These are phyloP conservation scores for Jacaranda mimosifolia DNA, from an alignment of 257 asterid genomes.

Conservation along the genomic window DNA sequence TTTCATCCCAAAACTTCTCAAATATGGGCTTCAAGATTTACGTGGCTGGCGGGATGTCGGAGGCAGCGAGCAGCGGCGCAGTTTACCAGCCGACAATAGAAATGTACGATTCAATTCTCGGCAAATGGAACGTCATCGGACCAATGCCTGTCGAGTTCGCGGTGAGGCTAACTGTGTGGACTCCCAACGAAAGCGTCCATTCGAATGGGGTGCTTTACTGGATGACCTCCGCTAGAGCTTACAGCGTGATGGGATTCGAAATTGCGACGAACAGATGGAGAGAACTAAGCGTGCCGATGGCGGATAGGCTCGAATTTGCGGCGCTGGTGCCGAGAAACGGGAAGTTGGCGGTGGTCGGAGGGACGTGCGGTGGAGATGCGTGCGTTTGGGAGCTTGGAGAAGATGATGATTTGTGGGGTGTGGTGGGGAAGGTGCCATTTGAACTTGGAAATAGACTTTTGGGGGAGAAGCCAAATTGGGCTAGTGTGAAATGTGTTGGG, in stretches of 20 bases:
- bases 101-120: slow-evolving; percentile 55
- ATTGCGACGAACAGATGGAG: slow-evolving; percentile 60
- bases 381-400: slow-evolving; percentile 74
- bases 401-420: slow-evolving; percentile 49
- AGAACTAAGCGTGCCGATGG: slow-evolving; percentile 78
- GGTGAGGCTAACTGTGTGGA: slow-evolving; percentile 91
- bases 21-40: slow-evolving; percentile 45
- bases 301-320: slow-evolving; percentile 79
- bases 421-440: slow-evolving; percentile 63
- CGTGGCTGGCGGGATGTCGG: slow-evolving; percentile 92
- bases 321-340: slow-evolving; percentile 65
- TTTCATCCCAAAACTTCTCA: not conserved
- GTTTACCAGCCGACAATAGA: slow-evolving; percentile 69
- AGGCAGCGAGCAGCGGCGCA: slow-evolving; percentile 57
- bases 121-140: slow-evolving; percentile 50
- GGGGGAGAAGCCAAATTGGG: slow-evolving; percentile 64
- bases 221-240: slow-evolving; percentile 87
- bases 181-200: slow-evolving; percentile 72
- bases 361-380: slow-evolving; percentile 54
- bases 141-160: slow-evolving; percentile 77
- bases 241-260: slow-evolving; percentile 72
- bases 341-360: slow-evolving; percentile 71
- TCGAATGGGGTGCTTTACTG: slow-evolving; percentile 67
- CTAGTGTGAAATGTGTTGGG: slow-evolving; percentile 67
- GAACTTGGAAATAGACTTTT: slow-evolving; percentile 57